Base-by-base conservation (phyloP, 345 rosid genomes). In the Brassica juncea region DNA sequence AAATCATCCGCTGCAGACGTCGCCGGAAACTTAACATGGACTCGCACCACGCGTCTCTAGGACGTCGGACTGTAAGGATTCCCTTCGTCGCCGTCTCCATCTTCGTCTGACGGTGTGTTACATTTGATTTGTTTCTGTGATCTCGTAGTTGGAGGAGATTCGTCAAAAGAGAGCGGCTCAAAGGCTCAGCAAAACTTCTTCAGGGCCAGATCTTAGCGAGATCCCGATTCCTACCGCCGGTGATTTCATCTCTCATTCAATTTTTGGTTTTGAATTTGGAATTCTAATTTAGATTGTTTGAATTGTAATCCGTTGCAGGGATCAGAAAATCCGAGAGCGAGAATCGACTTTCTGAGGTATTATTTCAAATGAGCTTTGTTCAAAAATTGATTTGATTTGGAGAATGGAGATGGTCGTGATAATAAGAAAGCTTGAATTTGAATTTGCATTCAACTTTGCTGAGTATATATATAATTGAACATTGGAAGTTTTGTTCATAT, bases 141-240 rank as follows among this genome's bases (percentile, higher is more conserved):
- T 55, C 27, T 62, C 75, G 34, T 81, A 95, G 99, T 65, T 95
- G 86, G 91, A 95, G 77, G 99, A 95, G 82, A 95, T 95, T 82
- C 97, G 96, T 64, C 96, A 87, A 78, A 95, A 95, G 71, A 86
- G 97, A 87, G 97, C 99, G 1, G 96, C 94, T 5, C 96, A 93
- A 85, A 89, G 95, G 86, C 80, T 90, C 35, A 86, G 85, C 89
- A 90, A 90, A 82, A 79, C 90, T 7, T 75, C 90, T 28, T 93
- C 98, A 1, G 96, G 95, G 15, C 88, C 97, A 60, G 99, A 93
- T 90, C 98, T 91, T 31, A 80, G 86, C 83, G 84, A 80, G 44
- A 77, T 77, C 62, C 75, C 89, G 1, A 75, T 62, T 66, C 88
- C 93, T 60, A 80, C 37, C 61, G 82, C 37, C n/a, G 95, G 97